Evolutionary conservation across 768 basidiomycete genomes (phyloP).

Genomic region (Collybia sordida): DNA sequence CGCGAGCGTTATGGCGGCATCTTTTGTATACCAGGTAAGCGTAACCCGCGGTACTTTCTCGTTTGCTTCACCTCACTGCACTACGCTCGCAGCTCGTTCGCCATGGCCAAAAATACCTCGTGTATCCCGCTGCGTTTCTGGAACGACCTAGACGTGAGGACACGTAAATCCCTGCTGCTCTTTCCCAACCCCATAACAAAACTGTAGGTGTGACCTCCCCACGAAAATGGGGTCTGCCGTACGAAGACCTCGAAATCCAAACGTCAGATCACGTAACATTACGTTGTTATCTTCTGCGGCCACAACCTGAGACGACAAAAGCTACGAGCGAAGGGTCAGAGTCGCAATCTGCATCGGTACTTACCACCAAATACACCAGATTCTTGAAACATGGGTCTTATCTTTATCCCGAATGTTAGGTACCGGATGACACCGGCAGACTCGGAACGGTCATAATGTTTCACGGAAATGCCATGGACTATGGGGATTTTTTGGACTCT

Average conservation of each 20-base stretch:
- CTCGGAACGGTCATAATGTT: conserved; percentile 85
- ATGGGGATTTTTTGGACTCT: conserved; percentile 71
- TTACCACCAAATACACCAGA: not conserved
- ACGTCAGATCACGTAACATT: conserved; percentile 7
- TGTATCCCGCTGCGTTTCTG: conserved; percentile 18
- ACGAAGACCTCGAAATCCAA: conserved; percentile 5
- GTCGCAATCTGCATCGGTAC: not conserved
- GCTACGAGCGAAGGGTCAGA: not conserved
- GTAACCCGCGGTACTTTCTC: too few relatives aligned
- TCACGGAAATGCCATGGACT: conserved; percentile 78
- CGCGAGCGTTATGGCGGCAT: too few relatives aligned
- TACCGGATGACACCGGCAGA: not conserved
- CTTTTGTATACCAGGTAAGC: too few relatives aligned
- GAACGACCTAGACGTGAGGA: conserved; percentile 7
- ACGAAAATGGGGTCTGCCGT: not conserved
- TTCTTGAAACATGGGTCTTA: not conserved
- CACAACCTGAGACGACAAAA: not conserved
- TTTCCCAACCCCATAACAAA: too few relatives aligned
- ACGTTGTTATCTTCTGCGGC: conserved; percentile 3
- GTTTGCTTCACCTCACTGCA: too few relatives aligned
- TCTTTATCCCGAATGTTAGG: not conserved
- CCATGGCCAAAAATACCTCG: conserved; percentile 15
- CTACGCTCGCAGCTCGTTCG: conserved; percentile 7
- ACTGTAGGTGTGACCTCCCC: not conserved
- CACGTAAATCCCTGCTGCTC: not conserved